phyloP scores from a whole-genome alignment of 768 basidiomycete genomes.

The Erythrobasidium yunnanense region DNA sequence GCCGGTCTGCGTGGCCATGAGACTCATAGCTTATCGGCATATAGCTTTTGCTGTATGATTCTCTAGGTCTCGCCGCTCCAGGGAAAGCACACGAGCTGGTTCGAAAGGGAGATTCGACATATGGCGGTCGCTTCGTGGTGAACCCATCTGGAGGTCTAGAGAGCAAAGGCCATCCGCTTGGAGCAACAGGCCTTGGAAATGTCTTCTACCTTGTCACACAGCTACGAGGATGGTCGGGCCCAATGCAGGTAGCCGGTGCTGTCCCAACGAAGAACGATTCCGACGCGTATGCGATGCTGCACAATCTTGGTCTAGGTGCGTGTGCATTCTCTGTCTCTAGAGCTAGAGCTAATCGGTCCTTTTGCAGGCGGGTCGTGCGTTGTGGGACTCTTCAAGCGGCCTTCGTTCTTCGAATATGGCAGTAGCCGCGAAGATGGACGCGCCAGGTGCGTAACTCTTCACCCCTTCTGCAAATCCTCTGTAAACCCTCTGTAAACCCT shows the following conservation, averaged over 20 bases:
- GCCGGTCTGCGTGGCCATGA: conserved; percentile 23
- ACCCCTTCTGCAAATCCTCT: not conserved
- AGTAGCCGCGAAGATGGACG: not conserved
- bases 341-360: conserved; percentile 52
- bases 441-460: not conserved
- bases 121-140: conserved; percentile 67
- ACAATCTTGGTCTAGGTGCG: conserved; percentile 73
- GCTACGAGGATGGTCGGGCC: conserved; percentile 28
- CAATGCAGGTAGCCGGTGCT: conserved; percentile 32
- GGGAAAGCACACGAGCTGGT: conserved; percentile 65
- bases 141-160: conserved; percentile 78
- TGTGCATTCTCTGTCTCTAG: not conserved
- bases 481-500: too few species aligned
- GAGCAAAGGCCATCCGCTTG: conserved; percentile 67
- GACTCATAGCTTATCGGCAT: too few species aligned
- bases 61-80: conserved; percentile 57
- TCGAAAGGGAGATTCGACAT: conserved; percentile 64
- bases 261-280: conserved; percentile 21
- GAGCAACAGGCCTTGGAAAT: conserved; percentile 34
- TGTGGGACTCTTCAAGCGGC: conserved; percentile 12
- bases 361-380: conserved; percentile 4
- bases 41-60: conserved; percentile 70
- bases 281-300: conserved; percentile 55
- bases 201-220: conserved; percentile 28
- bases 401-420: conserved; percentile 47